These are phyloP conservation scores for Claviceps purpurea DNA, from an alignment of 2,329 filamentous ascomycete species.

Conservation along the genomic window DNA sequence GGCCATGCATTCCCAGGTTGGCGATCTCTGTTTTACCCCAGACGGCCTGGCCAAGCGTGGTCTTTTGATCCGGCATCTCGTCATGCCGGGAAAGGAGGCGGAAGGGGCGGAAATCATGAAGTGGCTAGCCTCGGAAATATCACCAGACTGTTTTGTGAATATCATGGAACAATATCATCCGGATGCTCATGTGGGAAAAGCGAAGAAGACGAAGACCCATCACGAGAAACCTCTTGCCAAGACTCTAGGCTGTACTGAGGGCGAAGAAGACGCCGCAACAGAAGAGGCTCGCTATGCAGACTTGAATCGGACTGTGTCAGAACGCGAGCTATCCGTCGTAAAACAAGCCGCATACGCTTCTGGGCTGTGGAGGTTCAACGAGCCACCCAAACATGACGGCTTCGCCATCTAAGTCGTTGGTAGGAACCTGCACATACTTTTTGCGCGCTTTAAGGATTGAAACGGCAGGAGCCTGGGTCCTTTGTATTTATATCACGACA, in stretches of 20 bases:
- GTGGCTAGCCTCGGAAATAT: conserved; percentile 62
- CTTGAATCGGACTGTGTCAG: conserved; percentile 51
- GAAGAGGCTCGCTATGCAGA: conserved; percentile 52
- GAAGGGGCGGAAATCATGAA: conserved; percentile 63
- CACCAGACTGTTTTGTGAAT: conserved; percentile 64
- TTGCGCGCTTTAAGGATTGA: not conserved
- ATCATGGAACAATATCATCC: conserved; percentile 86
- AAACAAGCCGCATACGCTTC: conserved; percentile 53
- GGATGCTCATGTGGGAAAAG: conserved; percentile 68
- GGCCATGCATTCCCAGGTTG: conserved; percentile 70
- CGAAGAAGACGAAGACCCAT: conserved; percentile 26
- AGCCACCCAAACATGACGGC: conserved; percentile 40
- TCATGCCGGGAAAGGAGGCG: conserved; percentile 69
- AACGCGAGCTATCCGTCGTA: conserved; percentile 53
- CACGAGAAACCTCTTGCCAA: not conserved
- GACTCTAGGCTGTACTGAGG: conserved; percentile 12
- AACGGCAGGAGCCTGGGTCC: not conserved
- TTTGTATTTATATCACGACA: not conserved
- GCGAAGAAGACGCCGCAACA: conserved; percentile 17
- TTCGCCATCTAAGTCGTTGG: conserved; percentile 26
- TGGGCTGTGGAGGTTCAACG: conserved; percentile 69
- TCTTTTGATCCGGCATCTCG: conserved; percentile 62
- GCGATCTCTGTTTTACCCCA: conserved; percentile 67
- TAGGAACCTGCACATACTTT: not conserved
- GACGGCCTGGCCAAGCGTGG: conserved; percentile 73